Base-by-base conservation (phyloP, 1,139 yeast species). In the Nakaseomyces glabratus region DNA sequence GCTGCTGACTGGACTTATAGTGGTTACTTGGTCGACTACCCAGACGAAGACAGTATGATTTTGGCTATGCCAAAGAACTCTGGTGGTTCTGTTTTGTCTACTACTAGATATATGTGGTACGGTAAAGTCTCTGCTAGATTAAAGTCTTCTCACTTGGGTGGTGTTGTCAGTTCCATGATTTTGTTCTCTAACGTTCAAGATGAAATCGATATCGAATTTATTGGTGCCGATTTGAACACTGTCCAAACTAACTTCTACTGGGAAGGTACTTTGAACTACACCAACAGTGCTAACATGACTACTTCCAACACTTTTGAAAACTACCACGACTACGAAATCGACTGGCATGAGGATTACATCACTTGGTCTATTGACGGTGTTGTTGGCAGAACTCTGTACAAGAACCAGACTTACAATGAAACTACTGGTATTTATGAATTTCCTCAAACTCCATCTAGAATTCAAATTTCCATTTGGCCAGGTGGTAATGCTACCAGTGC, bases 381-480 rank as follows among this genome's bases (percentile, higher is more conserved):
- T 24, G 58, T 58, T 10, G 76, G 77, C 23, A 79, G 96, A 63
- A 75, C 82, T 4, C 67, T 86, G 48, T 57, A 67, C 35, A 80
- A 65, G 54, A 62, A 62, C 13, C 82, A 73, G 44, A 85, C 95
- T 17, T 78, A 65, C 58, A 85, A 86, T 59, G 57, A 59, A 4
- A 81, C 95, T 12, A 43, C 71, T 8, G 63, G 73, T 7, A 49
- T 52, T 15, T 84, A 76, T 62, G 60, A 62, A 41, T 88, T 52
- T 65, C 97, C 96, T 13, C 94, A 84, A 63, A 85, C 96, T 2
- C 97, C 97, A 4, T 65, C 93, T 3, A 73, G 93, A 54, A 63
- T 88, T 37, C 93, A 86, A 62, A 60, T 84, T 42, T 84, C 95
- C 7, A 59, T 88, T 44, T 88, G 96, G 96, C 95, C 96, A 6